Conservation (phyloP, 768 basidiomycete species). For the Lactarius vividus region DNA sequence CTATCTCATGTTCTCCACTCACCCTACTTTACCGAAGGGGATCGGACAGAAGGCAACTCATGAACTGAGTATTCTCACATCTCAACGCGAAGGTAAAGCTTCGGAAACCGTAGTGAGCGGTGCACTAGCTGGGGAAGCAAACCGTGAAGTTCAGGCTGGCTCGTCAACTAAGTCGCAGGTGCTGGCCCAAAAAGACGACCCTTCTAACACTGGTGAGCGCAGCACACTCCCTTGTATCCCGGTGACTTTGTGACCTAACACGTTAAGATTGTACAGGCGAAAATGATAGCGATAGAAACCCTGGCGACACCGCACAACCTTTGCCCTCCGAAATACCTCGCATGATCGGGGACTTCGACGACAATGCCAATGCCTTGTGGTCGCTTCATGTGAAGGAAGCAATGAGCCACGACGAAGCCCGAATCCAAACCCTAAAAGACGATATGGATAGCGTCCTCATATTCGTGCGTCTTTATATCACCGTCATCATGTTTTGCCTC, state of each 20-base stretch:
- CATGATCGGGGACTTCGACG: background rate
- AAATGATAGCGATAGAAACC: background rate
- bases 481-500: background rate
- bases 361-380: background rate
- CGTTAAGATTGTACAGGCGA: background rate
- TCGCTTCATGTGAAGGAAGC: background rate
- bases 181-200: background rate
- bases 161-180: background rate
- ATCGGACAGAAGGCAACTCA: too few relatives aligned
- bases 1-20: too few relatives aligned
- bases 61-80: too few relatives aligned
- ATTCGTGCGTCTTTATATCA: background rate
- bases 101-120: too few relatives aligned
- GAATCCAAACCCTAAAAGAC: background rate
- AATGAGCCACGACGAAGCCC: background rate
- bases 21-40: too few relatives aligned
- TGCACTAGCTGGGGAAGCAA: too few relatives aligned
- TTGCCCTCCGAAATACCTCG: background rate
- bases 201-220: background rate
- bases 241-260: background rate
- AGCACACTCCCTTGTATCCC: background rate
- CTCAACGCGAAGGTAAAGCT: too few relatives aligned
- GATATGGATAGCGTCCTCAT: constrained; percentile 2
- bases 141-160: background rate
- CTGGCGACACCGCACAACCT: background rate